phyloP scores from a whole-genome alignment of 306 rosid genomes.

The Oemleria cerasiformis region DNA sequence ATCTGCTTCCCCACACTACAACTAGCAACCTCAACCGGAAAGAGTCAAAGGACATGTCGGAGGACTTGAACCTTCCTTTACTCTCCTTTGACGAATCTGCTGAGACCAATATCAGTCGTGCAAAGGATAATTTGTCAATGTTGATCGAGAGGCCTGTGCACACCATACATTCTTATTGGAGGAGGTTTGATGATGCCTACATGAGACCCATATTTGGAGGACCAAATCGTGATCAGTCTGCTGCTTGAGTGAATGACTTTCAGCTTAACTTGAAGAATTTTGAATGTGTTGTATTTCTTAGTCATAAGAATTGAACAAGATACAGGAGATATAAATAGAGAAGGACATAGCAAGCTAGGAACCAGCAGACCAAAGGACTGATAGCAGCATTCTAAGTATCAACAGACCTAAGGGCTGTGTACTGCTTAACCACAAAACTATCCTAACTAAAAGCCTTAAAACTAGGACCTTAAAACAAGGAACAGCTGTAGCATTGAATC shows the following conservation, averaged over 20 bases:
- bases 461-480: too few species aligned
- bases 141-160: constrained; percentile 72
- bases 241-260: constrained; percentile 28
- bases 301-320: too few species aligned
- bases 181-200: constrained; percentile 74
- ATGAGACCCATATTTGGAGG: constrained; percentile 96
- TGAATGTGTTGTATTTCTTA: too few species aligned
- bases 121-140: constrained; percentile 72
- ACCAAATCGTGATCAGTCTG: constrained; percentile 28
- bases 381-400: too few species aligned
- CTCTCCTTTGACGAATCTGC: constrained; percentile 70
- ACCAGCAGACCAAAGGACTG: too few species aligned
- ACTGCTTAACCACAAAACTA: too few species aligned
- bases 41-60: constrained; percentile 30
- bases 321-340: too few species aligned
- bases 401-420: too few species aligned
- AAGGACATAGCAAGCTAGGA: too few species aligned
- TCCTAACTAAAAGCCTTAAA: too few species aligned
- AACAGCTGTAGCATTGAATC: too few species aligned
- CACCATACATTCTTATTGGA: constrained; percentile 80
- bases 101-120: constrained; percentile 56
- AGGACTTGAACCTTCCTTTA: constrained; percentile 61
- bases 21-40: constrained; percentile 18
- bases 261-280: too few species aligned
- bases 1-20: constrained; percentile 50